phyloP scores from a whole-genome alignment of 1,139 yeast species.

The Suhomyces bolitotheri region DNA sequence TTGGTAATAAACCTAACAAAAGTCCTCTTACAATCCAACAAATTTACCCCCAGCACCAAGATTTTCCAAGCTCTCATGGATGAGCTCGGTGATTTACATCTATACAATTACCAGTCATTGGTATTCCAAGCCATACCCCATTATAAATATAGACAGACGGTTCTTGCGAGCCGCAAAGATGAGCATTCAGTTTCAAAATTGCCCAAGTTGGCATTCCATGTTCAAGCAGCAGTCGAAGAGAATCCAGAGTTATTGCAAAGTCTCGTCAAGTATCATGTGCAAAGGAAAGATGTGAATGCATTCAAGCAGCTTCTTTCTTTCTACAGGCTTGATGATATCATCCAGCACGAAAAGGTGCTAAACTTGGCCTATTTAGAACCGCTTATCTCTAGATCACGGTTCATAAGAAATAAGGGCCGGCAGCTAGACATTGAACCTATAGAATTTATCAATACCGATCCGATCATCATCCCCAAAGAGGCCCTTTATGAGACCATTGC shows the following conservation, averaged over 20 bases:
- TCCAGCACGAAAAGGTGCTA: constrained; percentile 27
- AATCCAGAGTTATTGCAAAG: constrained; percentile 32
- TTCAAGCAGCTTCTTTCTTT: constrained; percentile 30
- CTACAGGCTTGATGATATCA: constrained; percentile 31
- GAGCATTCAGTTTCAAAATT: constrained; percentile 1
- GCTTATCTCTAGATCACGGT: constrained; percentile 34
- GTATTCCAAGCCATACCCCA: constrained; percentile 29
- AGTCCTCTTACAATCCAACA: constrained; percentile 20
- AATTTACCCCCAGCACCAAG: constrained; percentile 25
- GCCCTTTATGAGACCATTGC: constrained; percentile 31
- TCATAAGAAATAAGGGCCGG: constrained; percentile 16
- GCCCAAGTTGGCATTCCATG: constrained; percentile 22
- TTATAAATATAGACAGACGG: constrained; percentile 23
- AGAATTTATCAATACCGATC: constrained; percentile 15
- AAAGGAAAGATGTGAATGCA: constrained; percentile 21
- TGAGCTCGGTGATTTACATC: constrained; percentile 23
- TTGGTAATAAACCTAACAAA: constrained; percentile 23
- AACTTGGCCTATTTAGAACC: constrained; percentile 21
- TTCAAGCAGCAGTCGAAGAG: constrained; percentile 23
- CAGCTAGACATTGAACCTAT: constrained; percentile 15
- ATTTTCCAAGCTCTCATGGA: constrained; percentile 30
- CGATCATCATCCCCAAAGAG: constrained; percentile 17
- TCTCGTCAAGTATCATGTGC: constrained; percentile 29
- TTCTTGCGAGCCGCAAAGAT: constrained; percentile 17
- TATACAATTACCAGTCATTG: constrained; percentile 30